These are phyloP conservation scores for Tubosaeta sp. DNA, from an alignment of 768 basidiomycete genomes.

Conservation along the genomic window DNA sequence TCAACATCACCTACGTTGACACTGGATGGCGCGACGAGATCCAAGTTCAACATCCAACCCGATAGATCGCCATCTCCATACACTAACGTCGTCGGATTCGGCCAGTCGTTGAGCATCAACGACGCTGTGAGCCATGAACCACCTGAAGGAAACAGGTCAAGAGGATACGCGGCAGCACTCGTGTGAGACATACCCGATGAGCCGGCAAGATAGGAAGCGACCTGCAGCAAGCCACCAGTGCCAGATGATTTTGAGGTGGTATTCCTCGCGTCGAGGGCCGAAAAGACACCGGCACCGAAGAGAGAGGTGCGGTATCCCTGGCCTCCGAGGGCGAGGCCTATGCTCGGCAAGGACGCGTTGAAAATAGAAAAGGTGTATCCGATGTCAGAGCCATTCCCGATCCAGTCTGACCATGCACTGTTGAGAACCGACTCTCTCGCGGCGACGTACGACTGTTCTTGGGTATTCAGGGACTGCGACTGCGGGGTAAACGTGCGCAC, in stretches of 20 bases:
- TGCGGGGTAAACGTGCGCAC: constrained; percentile 49
- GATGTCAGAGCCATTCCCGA: constrained; percentile 48
- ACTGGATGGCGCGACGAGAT: constrained; percentile 54
- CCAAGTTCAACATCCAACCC: constrained; percentile 57
- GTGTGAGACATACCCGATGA: constrained; percentile 49
- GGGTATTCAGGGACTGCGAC: constrained; percentile 47
- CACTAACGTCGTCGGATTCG: constrained; percentile 51
- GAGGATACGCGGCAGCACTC: not conserved
- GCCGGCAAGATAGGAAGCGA: constrained; percentile 63
- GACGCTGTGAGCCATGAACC: constrained; percentile 70
- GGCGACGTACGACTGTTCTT: constrained; percentile 46
- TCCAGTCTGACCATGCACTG: constrained; percentile 54
- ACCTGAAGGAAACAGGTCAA: constrained; percentile 31
- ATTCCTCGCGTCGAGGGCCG: constrained; percentile 60
- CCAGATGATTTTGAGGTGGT: constrained; percentile 50
- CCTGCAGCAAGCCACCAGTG: constrained; percentile 66
- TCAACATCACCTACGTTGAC: constrained; percentile 38
- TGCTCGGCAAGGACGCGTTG: constrained; percentile 40
- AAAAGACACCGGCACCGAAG: constrained; percentile 57
- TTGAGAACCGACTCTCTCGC: constrained; percentile 41
- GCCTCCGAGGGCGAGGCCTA: constrained; percentile 67
- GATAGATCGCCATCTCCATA: constrained; percentile 49
- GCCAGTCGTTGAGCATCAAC: constrained; percentile 61
- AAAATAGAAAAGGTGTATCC: constrained; percentile 50
- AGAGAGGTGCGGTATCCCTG: constrained; percentile 67